phyloP scores from a whole-genome alignment of 805 yeast species.

The Hanseniaspora taiwanica region DNA sequence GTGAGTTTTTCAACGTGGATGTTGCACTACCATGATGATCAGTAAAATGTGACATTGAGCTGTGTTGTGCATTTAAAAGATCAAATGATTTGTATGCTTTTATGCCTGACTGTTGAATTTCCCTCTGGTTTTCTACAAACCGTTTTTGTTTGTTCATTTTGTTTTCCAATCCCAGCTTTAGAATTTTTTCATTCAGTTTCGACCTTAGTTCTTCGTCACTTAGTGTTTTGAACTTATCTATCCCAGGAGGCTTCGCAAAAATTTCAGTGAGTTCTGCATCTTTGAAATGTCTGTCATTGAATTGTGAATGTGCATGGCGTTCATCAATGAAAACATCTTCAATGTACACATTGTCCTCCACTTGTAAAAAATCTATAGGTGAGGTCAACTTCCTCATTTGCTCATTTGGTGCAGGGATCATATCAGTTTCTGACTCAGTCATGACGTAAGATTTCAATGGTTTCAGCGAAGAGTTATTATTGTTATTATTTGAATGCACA shows the following conservation, averaged over 20 bases:
- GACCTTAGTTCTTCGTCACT: constrained; percentile 19
- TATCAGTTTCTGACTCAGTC: constrained; percentile 10
- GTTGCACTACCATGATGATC: background rate
- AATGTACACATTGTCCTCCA: background rate
- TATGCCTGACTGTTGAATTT: constrained; percentile 13
- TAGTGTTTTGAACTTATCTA: constrained; percentile 7
- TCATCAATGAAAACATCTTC: background rate
- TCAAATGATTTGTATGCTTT: too few species aligned
- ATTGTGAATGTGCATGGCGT: background rate
- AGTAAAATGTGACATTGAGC: too few species aligned
- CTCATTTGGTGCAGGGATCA: too few species aligned
- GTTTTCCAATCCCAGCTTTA: constrained; percentile 19
- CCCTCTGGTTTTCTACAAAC: constrained; percentile 5
- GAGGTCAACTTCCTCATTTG: background rate
- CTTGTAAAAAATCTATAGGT: background rate
- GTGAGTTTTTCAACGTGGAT: background rate
- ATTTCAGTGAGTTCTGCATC: background rate
- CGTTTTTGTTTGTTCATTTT: constrained; percentile 16
- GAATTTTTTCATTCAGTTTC: constrained; percentile 18
- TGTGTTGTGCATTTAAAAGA: background rate
- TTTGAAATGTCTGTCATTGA: background rate
- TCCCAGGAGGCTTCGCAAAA: background rate
- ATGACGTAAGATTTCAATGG: constrained; percentile 1
- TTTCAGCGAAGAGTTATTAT: background rate
- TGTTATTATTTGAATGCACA: background rate